Evolutionary conservation across 2,329 filamentous ascomycete genomes (phyloP), one percentile per base, ranked within the genome.

Genomic region (Diaporthe ampelina): DNA sequence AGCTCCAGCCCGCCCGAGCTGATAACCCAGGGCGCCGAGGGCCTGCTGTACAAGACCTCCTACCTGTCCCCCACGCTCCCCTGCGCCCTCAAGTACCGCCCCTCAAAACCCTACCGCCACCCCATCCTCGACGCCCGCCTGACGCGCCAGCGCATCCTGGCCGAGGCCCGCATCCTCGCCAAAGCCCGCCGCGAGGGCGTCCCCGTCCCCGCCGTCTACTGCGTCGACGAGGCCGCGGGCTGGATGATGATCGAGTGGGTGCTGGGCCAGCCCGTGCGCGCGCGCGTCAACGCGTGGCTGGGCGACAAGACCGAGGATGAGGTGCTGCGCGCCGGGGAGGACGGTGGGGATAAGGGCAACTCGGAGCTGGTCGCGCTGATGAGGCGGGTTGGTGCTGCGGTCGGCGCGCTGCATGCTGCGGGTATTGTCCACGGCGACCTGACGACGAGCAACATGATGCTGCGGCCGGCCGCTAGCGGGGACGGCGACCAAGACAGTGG

Each of bases 401-500:
- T 98, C 21, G 95, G 94, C 10, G 88, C 83, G 72, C 86, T 99
- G 86, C 97, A 99, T 86, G 89, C 88, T 72, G 88, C 91, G n/a
- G 96, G 96, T 21, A 90, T 98, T 73, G 92, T 98, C 74, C 97
- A 99, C 85, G 97, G 97, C 54, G 97, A 99, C 85, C 84, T 99
- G 85, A 99, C 97, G 75, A 99, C 95, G 77, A 98, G 95, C 85
- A 99, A 99, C 84, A 89, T 99, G 85, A 98, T 99, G 93, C 82
- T 98, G 78, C 83, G 90, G 75, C 86, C 87, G 19, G 80, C n/a
- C n/a, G n/a, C n/a, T n/a, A n/a, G n/a, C n/a, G n/a, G n/a, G n/a
- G n/a, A n/a, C n/a, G n/a, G n/a, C n/a, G n/a, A n/a, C n/a, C n/a
- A n/a, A n/a, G n/a, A n/a, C n/a, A 57, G 74, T 7, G 40, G 6